Conservation (phyloP, 176 grass and related monocot species). For the Chrysopogon serrulatus region DNA sequence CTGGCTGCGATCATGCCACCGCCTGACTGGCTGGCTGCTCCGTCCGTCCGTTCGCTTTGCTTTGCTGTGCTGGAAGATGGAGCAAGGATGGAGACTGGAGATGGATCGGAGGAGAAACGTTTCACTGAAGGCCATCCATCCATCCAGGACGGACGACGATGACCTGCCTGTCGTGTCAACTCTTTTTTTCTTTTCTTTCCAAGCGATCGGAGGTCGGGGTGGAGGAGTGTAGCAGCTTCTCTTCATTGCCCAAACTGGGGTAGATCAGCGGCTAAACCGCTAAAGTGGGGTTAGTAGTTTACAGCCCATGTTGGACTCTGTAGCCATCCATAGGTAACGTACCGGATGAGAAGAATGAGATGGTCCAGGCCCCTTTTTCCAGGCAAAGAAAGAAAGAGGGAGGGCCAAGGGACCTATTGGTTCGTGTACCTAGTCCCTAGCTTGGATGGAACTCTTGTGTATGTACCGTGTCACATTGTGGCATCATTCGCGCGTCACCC, state of each 20-base stretch:
- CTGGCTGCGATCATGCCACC: conserved; percentile 19
- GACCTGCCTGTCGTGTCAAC: conserved; percentile 9
- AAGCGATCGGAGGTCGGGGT: not conserved
- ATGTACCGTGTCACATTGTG: not conserved
- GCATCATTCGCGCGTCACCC: conserved; percentile 20
- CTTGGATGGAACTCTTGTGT: not conserved
- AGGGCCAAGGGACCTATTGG: not conserved
- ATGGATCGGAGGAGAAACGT: not conserved
- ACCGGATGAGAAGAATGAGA: not conserved
- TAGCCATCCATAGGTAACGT: not conserved
- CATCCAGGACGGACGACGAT: not conserved
- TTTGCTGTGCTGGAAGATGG: not conserved
- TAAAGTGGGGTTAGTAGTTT: not conserved
- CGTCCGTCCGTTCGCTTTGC: not conserved
- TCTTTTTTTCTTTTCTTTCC: not conserved
- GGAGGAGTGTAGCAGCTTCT: not conserved
- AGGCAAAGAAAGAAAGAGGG: not conserved
- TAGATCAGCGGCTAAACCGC: not conserved
- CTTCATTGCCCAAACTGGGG: not conserved
- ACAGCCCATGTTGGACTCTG: not conserved
- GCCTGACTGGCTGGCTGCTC: not conserved
- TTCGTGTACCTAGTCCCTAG: not conserved
- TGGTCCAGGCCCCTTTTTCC: not conserved
- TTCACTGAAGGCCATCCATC: not conserved
- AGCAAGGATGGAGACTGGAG: not conserved